Conservation (phyloP, 73 alveolate genomes). For the Tetrahymena borealis region DNA sequence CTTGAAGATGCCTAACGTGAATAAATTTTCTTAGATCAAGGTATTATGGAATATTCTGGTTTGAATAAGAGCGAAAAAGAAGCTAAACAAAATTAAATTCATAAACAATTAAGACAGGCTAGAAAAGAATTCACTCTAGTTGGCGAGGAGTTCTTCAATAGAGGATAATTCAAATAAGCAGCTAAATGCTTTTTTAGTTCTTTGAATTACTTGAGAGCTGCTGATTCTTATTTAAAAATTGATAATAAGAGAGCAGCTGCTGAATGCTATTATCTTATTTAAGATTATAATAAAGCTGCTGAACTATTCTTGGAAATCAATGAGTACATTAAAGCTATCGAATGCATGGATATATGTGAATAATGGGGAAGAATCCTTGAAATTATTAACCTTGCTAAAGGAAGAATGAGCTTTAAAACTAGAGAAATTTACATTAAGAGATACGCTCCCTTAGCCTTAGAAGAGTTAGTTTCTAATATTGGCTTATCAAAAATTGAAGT, state of each 20-base stretch:
- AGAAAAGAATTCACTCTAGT: conserved; percentile 21
- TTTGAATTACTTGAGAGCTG: not conserved
- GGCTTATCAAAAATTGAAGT: conserved; percentile 36
- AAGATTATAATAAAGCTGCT: conserved; percentile 36
- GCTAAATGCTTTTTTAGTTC: conserved; percentile 50
- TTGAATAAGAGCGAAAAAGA: conserved; percentile 22
- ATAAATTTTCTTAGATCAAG: not conserved
- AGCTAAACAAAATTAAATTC: conserved; percentile 21
- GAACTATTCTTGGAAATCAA: conserved; percentile 17
- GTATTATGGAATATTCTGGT: not conserved
- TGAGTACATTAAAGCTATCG: conserved; percentile 43
- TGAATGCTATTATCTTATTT: not conserved
- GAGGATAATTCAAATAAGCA: conserved; percentile 25
- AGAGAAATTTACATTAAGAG: conserved; percentile 49
- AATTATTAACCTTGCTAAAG: conserved; percentile 51
- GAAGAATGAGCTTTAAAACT: conserved; percentile 55
- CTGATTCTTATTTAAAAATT: not conserved
- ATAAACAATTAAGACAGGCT: not conserved
- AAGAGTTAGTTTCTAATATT: conserved; percentile 16
- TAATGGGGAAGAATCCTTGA: conserved; percentile 46
- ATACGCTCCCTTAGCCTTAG: conserved; percentile 68
- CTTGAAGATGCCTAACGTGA: conserved; percentile 33
- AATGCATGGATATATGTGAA: conserved; percentile 7
- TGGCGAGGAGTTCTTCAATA: conserved; percentile 27
- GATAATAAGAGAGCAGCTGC: not conserved